A percentile compares a stretch with the other conserved stretches of the same genome.
Evolutionary conservation across 2,329 filamentous ascomycete genomes (phyloP).

Genomic region (Gyromitra esculenta): DNA sequence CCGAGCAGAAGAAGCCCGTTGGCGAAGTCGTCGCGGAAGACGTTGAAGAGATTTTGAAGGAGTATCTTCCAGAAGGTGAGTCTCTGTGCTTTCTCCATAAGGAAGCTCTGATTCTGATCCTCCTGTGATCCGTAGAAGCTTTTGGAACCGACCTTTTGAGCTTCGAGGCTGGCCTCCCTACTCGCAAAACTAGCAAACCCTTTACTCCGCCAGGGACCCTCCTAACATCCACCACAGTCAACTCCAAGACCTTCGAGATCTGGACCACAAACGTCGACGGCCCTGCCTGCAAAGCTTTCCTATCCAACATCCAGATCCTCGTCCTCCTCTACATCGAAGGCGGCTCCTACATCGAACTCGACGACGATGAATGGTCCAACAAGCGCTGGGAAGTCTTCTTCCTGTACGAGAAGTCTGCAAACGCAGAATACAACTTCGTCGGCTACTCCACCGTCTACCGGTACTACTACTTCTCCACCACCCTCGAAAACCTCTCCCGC

Average conservation of each 20-base stretch:
- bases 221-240: conserved; percentile 70
- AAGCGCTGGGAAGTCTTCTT: conserved; percentile 94
- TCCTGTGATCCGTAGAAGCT: conserved; percentile 66
- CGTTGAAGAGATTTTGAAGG: conserved; percentile 71
- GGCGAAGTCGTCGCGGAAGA: conserved; percentile 75
- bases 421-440: conserved; percentile 77
- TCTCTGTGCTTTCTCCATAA: conserved; percentile 50
- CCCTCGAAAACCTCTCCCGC: conserved; percentile 60
- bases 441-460: conserved; percentile 92
- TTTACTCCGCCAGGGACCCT: conserved; percentile 80
- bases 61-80: conserved; percentile 74
- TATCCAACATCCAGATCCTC: conserved; percentile 83
- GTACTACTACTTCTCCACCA: conserved; percentile 70
- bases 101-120: conserved; percentile 9
- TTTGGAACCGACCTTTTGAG: conserved; percentile 69
- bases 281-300: conserved; percentile 72
- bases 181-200: conserved; percentile 59
- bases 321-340: conserved; percentile 92
- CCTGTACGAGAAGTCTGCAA: conserved; percentile 70
- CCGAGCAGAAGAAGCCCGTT: conserved; percentile 74
- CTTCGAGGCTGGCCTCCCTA: conserved; percentile 67
- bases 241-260: conserved; percentile 78
- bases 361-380: conserved; percentile 76
- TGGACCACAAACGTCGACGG: conserved; percentile 82
- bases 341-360: conserved; percentile 77